A percentile compares a stretch with the other conserved stretches of the same genome.
Conservation (phyloP, 768 basidiomycete genomes). For the Macrolepiota albuminosa region DNA sequence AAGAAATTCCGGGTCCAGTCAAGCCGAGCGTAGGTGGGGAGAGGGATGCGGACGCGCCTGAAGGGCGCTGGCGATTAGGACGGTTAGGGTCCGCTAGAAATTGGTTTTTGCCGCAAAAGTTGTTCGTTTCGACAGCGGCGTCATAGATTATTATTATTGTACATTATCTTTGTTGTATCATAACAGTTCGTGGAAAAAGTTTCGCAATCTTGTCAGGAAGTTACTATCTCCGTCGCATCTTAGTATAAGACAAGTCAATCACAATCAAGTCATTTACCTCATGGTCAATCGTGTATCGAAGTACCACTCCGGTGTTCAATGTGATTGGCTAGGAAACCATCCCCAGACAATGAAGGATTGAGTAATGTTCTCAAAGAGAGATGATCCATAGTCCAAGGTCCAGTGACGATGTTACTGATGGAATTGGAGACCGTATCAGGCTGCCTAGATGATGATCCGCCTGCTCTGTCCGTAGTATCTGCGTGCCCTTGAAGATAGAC, state of each 20-base stretch:
- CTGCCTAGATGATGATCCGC: neutral
- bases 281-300: neutral
- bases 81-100: conserved; percentile 9
- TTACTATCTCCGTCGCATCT: neutral
- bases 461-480: neutral
- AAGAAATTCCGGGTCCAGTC: neutral
- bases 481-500: neutral
- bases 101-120: conserved; percentile 13
- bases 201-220: neutral
- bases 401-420: neutral
- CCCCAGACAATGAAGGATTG: neutral
- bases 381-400: conserved; percentile 9
- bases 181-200: neutral
- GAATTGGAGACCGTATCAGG: neutral
- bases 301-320: neutral
- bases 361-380: neutral
- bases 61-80: conserved; percentile 3
- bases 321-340: neutral
- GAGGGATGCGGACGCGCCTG: conserved; percentile 1
- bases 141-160: neutral
- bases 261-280: neutral
- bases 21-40: neutral
- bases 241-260: neutral
- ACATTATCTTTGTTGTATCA: neutral
- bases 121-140: conserved; percentile 8